Evolutionary conservation across 2,329 filamentous ascomycete genomes (phyloP).

Genomic region (Aphanoascus verrucosus): DNA sequence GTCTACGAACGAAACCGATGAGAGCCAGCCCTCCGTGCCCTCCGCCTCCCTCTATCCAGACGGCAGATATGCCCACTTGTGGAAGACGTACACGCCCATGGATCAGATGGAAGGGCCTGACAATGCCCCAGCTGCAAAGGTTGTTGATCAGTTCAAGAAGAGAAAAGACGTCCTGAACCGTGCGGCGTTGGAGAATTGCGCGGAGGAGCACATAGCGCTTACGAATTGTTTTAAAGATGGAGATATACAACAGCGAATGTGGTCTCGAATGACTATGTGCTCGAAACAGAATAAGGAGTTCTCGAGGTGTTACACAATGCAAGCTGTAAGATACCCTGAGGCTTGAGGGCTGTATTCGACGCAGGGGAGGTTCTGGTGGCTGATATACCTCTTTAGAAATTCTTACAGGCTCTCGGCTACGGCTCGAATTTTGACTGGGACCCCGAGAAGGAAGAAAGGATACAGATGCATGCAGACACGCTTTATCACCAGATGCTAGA

Average conservation of each 20-base stretch:
- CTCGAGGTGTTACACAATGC: slow-evolving; percentile 79
- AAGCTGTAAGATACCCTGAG: slow-evolving; percentile 49
- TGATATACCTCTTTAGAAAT: slow-evolving; percentile 46
- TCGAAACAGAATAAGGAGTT: slow-evolving; percentile 64
- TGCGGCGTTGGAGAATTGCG: slow-evolving; percentile 87
- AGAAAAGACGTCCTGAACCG: slow-evolving; percentile 65
- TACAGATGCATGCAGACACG: slow-evolving; percentile 91
- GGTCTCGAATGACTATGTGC: slow-evolving; percentile 61
- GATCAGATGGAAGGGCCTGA: slow-evolving; percentile 58
- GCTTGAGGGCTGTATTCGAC: not conserved
- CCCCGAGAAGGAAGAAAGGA: slow-evolving; percentile 63
- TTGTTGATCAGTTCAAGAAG: slow-evolving; percentile 75
- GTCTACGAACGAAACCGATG: slow-evolving; percentile 11
- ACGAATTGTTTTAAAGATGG: slow-evolving; percentile 71
- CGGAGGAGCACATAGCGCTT: slow-evolving; percentile 72
- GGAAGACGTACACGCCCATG: slow-evolving; percentile 79
- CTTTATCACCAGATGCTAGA: slow-evolving; percentile 78
- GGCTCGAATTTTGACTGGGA: slow-evolving; percentile 56
- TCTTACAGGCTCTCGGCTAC: slow-evolving; percentile 84
- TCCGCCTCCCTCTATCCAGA: slow-evolving; percentile 54
- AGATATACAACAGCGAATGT: slow-evolving; percentile 48
- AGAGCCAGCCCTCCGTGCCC: slow-evolving; percentile 28
- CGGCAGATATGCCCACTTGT: slow-evolving; percentile 72
- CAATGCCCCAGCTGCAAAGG: slow-evolving; percentile 68
- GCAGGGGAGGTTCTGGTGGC: not conserved